A percentile compares a stretch with the other conserved stretches of the same genome.
Evolutionary conservation across 2,329 filamentous ascomycete genomes (phyloP).

Genomic region (Trichoderma semiorbis): DNA sequence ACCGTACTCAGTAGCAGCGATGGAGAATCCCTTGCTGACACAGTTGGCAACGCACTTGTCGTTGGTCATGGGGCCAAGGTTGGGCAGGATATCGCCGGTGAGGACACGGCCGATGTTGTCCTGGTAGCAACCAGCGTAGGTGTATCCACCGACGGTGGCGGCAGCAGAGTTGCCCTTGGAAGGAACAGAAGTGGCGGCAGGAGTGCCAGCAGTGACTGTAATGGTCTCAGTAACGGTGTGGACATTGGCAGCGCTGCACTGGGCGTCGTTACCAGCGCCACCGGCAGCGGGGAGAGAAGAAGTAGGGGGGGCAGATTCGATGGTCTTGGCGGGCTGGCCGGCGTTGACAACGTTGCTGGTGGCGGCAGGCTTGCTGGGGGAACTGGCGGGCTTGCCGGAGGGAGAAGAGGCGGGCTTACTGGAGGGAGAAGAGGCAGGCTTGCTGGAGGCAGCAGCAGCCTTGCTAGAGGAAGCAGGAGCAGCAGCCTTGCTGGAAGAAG

Average conservation of each 20-base stretch:
- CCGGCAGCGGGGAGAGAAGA: background rate
- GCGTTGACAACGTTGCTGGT: background rate
- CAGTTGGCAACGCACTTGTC: conserved; percentile 50
- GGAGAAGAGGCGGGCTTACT: background rate
- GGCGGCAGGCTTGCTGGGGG: background rate
- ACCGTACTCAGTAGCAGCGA: conserved; percentile 50
- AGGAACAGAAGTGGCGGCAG: conserved; percentile 18
- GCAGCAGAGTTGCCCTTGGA: conserved; percentile 21
- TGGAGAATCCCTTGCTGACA: conserved; percentile 36
- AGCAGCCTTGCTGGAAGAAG: background rate
- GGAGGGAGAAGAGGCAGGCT: background rate
- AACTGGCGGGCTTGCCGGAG: background rate
- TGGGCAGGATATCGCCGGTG: conserved; percentile 37
- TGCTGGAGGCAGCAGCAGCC: background rate
- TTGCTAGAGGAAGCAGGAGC: background rate
- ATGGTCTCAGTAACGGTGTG: conserved; percentile 45
- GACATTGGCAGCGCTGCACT: conserved; percentile 26
- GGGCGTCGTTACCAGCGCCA: conserved; percentile 15
- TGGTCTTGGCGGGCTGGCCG: background rate
- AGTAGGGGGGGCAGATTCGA: background rate
- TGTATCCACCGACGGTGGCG: conserved; percentile 29
- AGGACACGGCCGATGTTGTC: conserved; percentile 37
- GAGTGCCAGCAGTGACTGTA: conserved; percentile 38
- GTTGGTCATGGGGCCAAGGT: conserved; percentile 42
- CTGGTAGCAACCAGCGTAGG: conserved; percentile 45